These are phyloP conservation scores for Hypsizygus ulmarius DNA, from an alignment of 1,284 basidiomycete genomes.

Conservation along the genomic window DNA sequence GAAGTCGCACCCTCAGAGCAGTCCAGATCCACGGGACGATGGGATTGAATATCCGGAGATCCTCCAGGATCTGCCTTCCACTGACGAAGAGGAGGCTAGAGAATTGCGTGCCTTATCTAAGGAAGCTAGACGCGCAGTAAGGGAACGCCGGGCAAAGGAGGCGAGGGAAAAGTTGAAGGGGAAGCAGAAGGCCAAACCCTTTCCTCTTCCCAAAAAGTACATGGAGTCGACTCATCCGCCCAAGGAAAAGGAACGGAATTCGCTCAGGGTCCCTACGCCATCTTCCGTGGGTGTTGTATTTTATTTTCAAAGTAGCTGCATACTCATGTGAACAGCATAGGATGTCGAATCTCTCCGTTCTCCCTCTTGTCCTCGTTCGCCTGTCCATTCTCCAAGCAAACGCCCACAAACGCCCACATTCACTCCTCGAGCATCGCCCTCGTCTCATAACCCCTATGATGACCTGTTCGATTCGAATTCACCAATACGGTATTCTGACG, in stretches of 20 bases:
- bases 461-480: no score
- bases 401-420: no score
- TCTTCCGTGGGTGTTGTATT: no score
- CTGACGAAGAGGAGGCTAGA: constrained; percentile 36
- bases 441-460: no score
- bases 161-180: constrained; percentile 22
- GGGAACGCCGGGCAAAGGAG: constrained; percentile 23
- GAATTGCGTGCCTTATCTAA: constrained; percentile 22
- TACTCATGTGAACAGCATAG: no score
- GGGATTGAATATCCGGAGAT: constrained; percentile 25
- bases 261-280: background rate
- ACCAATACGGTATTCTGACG: no score
- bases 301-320: no score
- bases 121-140: constrained; percentile 27
- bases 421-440: no score
- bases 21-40: background rate
- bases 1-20: background rate
- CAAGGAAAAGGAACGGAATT: background rate
- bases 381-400: no score
- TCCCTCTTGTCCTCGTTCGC: no score
- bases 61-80: constrained; percentile 34
- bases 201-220: constrained; percentile 27
- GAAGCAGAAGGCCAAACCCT: constrained; percentile 29
- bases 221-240: constrained; percentile 3
- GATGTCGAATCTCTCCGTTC: no score